phyloP scores from a whole-genome alignment of 2,329 filamentous ascomycete species.

The Penicillium verrucosum region DNA sequence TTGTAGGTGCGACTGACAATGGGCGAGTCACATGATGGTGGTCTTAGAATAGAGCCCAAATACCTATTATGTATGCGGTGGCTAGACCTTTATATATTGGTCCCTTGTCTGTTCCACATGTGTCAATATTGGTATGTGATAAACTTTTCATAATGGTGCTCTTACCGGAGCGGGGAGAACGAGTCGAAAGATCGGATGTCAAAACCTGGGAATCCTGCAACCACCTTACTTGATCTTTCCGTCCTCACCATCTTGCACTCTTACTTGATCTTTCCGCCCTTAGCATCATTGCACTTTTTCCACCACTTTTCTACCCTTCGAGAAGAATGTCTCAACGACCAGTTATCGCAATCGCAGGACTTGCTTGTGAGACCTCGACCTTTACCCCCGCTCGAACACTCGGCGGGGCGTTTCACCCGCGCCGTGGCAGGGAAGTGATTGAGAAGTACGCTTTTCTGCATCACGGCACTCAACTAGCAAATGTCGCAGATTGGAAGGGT shows the following conservation, averaged over 20 bases:
- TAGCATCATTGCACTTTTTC: too few species aligned
- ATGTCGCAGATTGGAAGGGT: constrained; percentile 50
- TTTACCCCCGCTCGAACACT: constrained; percentile 52
- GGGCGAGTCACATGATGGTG: background rate
- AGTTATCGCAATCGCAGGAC: constrained; percentile 51
- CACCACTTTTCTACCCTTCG: background rate
- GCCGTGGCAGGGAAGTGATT: constrained; percentile 44
- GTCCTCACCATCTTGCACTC: too few species aligned
- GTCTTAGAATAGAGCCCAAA: background rate
- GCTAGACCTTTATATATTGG: background rate
- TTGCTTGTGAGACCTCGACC: constrained; percentile 55
- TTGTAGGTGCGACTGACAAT: background rate
- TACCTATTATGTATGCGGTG: background rate
- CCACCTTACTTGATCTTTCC: constrained; percentile 17
- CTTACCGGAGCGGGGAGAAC: background rate
- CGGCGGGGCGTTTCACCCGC: constrained; percentile 51
- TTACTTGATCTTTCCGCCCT: constrained; percentile 8
- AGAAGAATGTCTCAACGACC: constrained; percentile 38
- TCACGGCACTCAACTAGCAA: constrained; percentile 40
- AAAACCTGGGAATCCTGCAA: background rate
- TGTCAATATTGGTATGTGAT: background rate
- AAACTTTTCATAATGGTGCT: background rate
- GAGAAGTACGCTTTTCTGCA: constrained; percentile 49
- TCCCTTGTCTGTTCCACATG: background rate
- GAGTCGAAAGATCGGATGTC: background rate